Evolutionary conservation across 495 filamentous ascomycete genomes (phyloP).

Genomic region (Wilcoxina mikolae): DNA sequence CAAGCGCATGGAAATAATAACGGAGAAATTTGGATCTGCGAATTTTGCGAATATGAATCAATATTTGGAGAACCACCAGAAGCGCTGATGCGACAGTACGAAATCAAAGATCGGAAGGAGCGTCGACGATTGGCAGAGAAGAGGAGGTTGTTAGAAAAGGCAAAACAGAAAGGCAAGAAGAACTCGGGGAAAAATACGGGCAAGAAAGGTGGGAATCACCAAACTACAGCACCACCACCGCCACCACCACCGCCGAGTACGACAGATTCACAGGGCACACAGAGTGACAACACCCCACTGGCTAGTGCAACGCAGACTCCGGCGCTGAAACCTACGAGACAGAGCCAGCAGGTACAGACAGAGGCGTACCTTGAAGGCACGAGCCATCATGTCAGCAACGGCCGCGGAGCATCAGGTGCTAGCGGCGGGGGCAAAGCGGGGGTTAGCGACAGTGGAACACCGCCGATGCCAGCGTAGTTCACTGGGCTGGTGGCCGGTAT

Average conservation of each 20-base stretch:
- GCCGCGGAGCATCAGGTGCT: conserved; percentile 16
- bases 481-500: background rate
- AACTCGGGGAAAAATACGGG: conserved; percentile 42
- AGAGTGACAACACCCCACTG: conserved; percentile 27
- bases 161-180: conserved; percentile 88
- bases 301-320: conserved; percentile 20
- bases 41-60: conserved; percentile 77
- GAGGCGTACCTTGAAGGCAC: conserved; percentile 21
- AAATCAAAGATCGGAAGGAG: conserved; percentile 80
- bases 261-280: conserved; percentile 26
- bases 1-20: conserved; percentile 59
- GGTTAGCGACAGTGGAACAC: conserved; percentile 2
- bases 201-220: conserved; percentile 36
- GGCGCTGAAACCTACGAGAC: conserved; percentile 21
- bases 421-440: conserved; percentile 9
- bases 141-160: conserved; percentile 72
- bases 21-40: conserved; percentile 78
- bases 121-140: conserved; percentile 70
- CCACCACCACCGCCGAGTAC: conserved; percentile 25
- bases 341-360: conserved; percentile 28
- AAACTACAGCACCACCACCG: conserved; percentile 9
- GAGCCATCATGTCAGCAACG: conserved; percentile 23
- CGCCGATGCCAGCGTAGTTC: background rate
- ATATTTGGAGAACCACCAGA: conserved; percentile 72
- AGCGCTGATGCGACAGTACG: conserved; percentile 79